A percentile compares a stretch with the other conserved stretches of the same genome.
These are phyloP conservation scores for Aspergillus brasiliensis DNA, from an alignment of 2,329 filamentous ascomycete species.

Conservation along the genomic window DNA sequence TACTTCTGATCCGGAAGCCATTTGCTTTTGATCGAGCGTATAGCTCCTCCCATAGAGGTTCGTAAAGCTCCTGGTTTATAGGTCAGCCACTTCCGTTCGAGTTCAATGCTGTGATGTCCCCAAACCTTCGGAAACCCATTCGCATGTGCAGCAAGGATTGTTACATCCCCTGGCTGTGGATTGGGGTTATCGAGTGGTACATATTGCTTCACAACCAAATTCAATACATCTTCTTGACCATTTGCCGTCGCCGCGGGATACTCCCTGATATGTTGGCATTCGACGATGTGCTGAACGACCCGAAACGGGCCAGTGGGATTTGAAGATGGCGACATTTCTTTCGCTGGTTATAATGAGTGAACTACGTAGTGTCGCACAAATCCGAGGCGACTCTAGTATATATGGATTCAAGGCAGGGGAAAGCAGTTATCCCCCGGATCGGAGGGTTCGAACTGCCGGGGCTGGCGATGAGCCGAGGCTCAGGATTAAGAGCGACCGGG, in stretches of 20 bases:
- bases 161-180: conserved; percentile 75
- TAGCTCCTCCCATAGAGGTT: conserved; percentile 87
- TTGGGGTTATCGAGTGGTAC: conserved; percentile 69
- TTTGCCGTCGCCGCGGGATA: conserved; percentile 72
- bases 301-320: conserved; percentile 54
- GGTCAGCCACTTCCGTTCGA: conserved; percentile 4
- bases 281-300: conserved; percentile 72
- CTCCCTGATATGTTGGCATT: conserved; percentile 77
- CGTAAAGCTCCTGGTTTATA: conserved; percentile 74
- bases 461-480: background rate
- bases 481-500: background rate
- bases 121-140: conserved; percentile 88
- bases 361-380: background rate
- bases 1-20: conserved; percentile 72
- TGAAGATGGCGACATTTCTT: conserved; percentile 31
- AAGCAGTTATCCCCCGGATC: background rate
- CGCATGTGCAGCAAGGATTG: conserved; percentile 82
- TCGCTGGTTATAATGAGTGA: background rate
- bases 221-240: conserved; percentile 72
- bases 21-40: conserved; percentile 58
- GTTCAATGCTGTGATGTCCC: background rate
- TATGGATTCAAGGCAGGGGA: background rate
- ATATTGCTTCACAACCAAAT: conserved; percentile 85
- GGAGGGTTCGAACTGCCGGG: background rate
- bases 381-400: background rate